phyloP scores from a whole-genome alignment of 305 asterid species.

The Fraxinus angustifolia region DNA sequence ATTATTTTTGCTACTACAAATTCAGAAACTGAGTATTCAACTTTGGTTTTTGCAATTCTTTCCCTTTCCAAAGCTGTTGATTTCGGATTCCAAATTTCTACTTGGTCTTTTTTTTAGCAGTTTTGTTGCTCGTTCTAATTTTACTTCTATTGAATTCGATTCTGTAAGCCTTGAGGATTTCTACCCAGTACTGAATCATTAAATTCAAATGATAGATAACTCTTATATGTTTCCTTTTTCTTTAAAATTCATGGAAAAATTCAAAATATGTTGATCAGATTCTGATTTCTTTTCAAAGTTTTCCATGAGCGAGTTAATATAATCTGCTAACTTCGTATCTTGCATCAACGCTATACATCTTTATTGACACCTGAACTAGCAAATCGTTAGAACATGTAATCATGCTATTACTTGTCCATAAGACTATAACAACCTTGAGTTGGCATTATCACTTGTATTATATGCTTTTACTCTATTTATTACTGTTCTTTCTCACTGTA shows the following conservation, averaged over 20 bases:
- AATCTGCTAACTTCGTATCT: background rate
- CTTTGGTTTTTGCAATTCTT: background rate
- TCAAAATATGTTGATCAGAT: background rate
- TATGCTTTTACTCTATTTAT: background rate
- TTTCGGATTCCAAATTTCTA: background rate
- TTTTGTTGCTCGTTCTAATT: background rate
- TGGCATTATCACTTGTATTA: background rate
- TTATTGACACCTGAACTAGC: background rate
- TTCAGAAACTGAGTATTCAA: background rate
- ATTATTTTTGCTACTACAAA: background rate
- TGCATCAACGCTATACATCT: background rate
- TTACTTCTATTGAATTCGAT: background rate
- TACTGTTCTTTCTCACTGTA: conserved; percentile 2
- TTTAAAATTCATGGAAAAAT: background rate
- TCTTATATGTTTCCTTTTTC: background rate
- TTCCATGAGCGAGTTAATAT: background rate
- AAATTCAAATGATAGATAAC: background rate
- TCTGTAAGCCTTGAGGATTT: background rate
- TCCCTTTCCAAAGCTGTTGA: background rate
- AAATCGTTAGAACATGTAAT: background rate
- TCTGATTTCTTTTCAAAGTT: background rate
- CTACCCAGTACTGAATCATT: too few relatives aligned
- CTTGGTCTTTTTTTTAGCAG: background rate
- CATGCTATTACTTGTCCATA: background rate
- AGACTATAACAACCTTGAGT: background rate